Evolutionary conservation across 31 red algal species (phyloP).

Genomic region (Porphyra umbilicalis): DNA sequence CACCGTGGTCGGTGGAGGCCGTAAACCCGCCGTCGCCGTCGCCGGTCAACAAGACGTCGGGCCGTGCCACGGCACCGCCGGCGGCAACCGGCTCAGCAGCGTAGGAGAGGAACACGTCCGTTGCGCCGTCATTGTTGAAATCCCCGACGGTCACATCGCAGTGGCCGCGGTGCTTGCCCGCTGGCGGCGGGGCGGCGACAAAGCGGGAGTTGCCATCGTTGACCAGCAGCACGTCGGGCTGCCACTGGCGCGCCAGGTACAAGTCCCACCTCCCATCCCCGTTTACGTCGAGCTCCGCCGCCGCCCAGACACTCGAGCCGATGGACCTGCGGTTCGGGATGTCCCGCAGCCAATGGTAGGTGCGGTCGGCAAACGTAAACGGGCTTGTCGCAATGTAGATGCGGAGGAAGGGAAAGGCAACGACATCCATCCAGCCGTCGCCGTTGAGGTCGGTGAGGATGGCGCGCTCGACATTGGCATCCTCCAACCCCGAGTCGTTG

Average conservation of each 20-base stretch:
- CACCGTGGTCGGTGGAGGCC: not conserved
- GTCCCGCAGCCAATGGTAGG: not conserved
- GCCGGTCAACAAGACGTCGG: not conserved
- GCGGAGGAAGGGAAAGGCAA: conserved; percentile 3
- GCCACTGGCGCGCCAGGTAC: conserved; percentile 15
- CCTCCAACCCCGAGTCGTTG: not conserved
- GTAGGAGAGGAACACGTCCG: conserved; percentile 25
- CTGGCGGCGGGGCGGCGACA: conserved; percentile 1
- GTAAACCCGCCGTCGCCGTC: not conserved
- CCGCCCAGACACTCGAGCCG: not conserved
- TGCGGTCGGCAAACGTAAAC: conserved; percentile 16
- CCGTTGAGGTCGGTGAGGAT: conserved; percentile 33
- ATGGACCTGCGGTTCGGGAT: not conserved
- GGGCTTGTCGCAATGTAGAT: conserved; percentile 8
- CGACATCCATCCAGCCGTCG: conserved; percentile 35
- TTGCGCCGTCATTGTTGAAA: conserved; percentile 47
- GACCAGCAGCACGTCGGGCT: conserved; percentile 14
- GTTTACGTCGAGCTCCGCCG: conserved; percentile 47
- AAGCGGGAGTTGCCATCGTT: conserved; percentile 30
- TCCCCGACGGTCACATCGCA: conserved; percentile 44
- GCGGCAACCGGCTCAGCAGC: not conserved
- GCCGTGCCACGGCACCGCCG: not conserved
- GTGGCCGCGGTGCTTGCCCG: conserved; percentile 6
- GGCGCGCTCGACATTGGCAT: not conserved
- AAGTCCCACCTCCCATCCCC: conserved; percentile 44